Evolutionary conservation across 768 basidiomycete genomes (phyloP), one percentile per base, ranked within the genome.

Genomic region (Agaricus blazei): DNA sequence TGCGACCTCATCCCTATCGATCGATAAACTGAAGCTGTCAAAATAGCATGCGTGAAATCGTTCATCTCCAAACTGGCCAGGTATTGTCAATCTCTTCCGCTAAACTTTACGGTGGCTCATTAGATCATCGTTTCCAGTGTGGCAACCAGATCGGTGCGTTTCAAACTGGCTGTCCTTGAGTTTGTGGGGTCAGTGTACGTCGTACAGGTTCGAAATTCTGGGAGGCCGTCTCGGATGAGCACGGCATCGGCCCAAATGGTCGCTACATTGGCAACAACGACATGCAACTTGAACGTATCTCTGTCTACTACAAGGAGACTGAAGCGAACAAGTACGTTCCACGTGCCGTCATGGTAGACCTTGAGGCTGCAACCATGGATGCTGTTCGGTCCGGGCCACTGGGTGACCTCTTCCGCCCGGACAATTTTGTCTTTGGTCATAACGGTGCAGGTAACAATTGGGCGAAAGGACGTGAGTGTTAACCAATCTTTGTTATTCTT

Each of bases 391-490:
- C 88, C 48, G 91, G 92, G 51, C 90, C 93, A 63, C 82, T 96
- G 53, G 94, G 95, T 67, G 75, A 76, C 61, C 85, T 98, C 61
- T 98, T 97, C 90, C 87, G 93, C 65, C 95, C 95, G 37, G 95
- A 97, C 76, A 98, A 97, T 82, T 96, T 96, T 67, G 93, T 98
- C 66, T 97, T 95, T 62, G 96, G 94, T 54, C 96, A 98, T 74
- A 93, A 86, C 72, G 94, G 94, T 75, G 96, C 94, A 63, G 95
- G 96, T 68, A 98, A 99, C 85, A 98, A 98, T 79, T 98, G 97
- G 97, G 96, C 97, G 24, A 99, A 98, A 87, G 96, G 96, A 80
- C 90, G 89, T 93, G 68, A 83, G 92, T 89, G 37, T 49, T 29
- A 23, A 44, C 42, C 19, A 15, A 45, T 24, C 19, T 56, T 55